Evolutionary conservation across 768 basidiomycete species (phyloP), one percentile per base, ranked within the genome.

Genomic region (Mycena capillaripes): DNA sequence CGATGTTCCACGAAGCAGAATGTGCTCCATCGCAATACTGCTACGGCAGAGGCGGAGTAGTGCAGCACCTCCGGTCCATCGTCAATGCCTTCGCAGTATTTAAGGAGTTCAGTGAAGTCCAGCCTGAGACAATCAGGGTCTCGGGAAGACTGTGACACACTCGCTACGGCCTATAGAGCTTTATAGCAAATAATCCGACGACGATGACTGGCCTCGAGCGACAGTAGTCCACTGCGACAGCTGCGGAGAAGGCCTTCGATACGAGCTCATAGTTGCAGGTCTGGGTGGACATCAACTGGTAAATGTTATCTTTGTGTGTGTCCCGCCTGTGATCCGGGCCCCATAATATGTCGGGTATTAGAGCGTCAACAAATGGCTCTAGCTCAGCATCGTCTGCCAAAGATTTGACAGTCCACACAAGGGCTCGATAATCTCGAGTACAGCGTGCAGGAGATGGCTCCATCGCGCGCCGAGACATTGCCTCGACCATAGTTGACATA

Each of bases 261-360:
- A 14, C 60, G 46, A 0, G 30, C 12, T 11, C 4, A n/a, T 16
- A 62, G 14, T 6, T 23, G 0, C 4, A 48, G 14, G 2, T 32
- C 46, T 8, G 29, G 11, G 4, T 3, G 8, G 1, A 46, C n/a
- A 34, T 23, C 29, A 62, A 11, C n/a, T 29, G 17, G 29, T 62
- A 52, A 29, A 70, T 64, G 40, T 55, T 38, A 34, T 56, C 36
- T 19, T 65, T 38, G 34, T 62, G 56, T 21, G 17, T 17, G 25
- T 32, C 10, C 3, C 36, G 36, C 16, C 64, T 7, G 11, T 9
- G 12, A 8, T 12, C 12, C 1, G 69, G 61, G 32, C 52, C 69
- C 69, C 69, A 70, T 17, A 70, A n/a, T 6, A 50, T 27, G 17
- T 70, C 60, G 11, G 53, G 69, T n/a, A n/a, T n/a, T 11, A 69